Evolutionary conservation across 208 protist species (phyloP), one percentile per base, ranked within the genome.

Genomic region (Leishmania lainsoni): DNA sequence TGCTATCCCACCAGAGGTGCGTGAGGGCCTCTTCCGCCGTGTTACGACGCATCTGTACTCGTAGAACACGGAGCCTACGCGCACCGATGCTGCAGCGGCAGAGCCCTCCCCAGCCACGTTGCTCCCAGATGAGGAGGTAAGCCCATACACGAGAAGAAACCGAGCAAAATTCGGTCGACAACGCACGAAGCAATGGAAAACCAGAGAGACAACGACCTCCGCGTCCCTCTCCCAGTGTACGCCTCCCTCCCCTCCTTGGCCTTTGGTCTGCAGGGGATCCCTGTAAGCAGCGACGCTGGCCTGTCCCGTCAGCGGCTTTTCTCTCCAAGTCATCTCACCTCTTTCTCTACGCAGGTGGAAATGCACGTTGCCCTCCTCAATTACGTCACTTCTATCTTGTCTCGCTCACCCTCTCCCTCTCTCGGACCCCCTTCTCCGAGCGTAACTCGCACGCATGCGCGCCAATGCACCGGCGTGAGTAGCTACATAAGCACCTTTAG

Each of bases 11-110:
- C 54, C 49, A 5, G 81, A 81, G 22, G 88, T 91, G 45, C 90
- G 93, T n/a, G 89, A 95, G 61, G 89, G 86, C 14, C 85, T 95
- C 4, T 95, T 97, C 75, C 89, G 90, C 20, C 79, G 78, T 16
- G 76, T 95, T 3, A 69, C 86, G 5, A 58, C 29, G 2, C 79
- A 78, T 61, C 49, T 90, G 69, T 54, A 87, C 54, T 54, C 51
- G 42, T 74, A 74, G 72, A 12, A 32, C 26, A 32, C 22, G 26
- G 52, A 17, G 10, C 35, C 17, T 3, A 48, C 12, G 54, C 45
- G 48, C 9, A 22, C 61, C 61, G 29, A 20, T 39, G 32, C 12
- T 51, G 42, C 10, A 51, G 69, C 16, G 2, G 42, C 42, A 73
- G 69, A n/a, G 48, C 22, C 48, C 14, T 32, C 69, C 20, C 26